Base-by-base conservation (phyloP, 768 basidiomycete species). In the Kondoa malvinella region DNA sequence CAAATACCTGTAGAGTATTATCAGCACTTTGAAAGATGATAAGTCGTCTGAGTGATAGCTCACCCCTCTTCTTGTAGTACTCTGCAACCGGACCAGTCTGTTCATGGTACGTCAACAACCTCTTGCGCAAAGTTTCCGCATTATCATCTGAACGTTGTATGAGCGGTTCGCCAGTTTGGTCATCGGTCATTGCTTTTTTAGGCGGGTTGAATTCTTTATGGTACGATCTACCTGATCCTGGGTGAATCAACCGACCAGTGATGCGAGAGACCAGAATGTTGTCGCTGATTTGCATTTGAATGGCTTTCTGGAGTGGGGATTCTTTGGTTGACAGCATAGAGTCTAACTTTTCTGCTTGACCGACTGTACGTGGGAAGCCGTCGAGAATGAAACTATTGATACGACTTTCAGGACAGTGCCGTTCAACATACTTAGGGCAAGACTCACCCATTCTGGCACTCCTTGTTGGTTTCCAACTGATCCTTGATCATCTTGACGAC, bases 121-220 rank as follows among this genome's bases (percentile, higher is more conserved):
- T 87, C 79, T 92, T 95, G 73, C 85, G 83, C 65, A 99, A 82
- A 15, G 92, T 89, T 77, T 95, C 90, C 70, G 91, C 89, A 72
- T 96, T 99, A 80, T 99, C 95, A 77, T 99, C 95, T 8, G 92
- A 91, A 71, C 27, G 30, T 17, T 29, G 30, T 32, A 63, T 29
- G 72, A 99, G 84, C 40, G 91, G 89, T 79, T 99, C 94, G 68
- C 95, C 95, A 2, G 92, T 88, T 34, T 88, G 81, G 77, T 99
- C 95, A 79, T 99, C 95, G 25, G 82, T 82, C 82, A 89, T 87
- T n/a, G 85, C 74, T 79, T 95, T 96, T 82, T 96, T 97, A 32
- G 95, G 95, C 3, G 95, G 95, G 80, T 92, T 99, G 76, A 94
- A 99, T 77, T 92, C 89, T 73, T 80, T 86, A 82, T 99, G 95